Conservation (phyloP, 495 filamentous ascomycete species). For the Aspergillus olivimuriae region DNA sequence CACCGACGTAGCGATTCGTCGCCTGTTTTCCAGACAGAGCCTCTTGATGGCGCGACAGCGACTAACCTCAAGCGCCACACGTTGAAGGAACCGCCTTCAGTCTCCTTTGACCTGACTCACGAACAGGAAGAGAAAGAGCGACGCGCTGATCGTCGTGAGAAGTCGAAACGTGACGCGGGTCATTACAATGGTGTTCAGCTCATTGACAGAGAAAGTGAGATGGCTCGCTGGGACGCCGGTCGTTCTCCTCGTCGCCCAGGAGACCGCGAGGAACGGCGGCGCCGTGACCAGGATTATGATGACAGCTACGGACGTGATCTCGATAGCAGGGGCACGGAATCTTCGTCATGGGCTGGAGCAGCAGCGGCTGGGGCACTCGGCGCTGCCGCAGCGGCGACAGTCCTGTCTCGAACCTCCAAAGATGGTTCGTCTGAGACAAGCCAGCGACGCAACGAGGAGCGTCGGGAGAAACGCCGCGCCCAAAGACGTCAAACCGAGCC, state of each 20-base stretch:
- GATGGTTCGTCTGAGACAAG: slow-evolving; percentile 30
- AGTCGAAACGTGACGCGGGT: slow-evolving; percentile 18
- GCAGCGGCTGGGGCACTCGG: slow-evolving; percentile 45
- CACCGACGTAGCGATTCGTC: slow-evolving; percentile 31
- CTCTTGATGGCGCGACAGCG: slow-evolving; percentile 9
- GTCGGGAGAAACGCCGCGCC: slow-evolving; percentile 33
- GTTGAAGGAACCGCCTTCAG: slow-evolving; percentile 38
- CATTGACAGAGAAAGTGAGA: slow-evolving; percentile 27
- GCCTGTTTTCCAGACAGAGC: slow-evolving; percentile 22
- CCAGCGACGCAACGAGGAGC: slow-evolving; percentile 24
- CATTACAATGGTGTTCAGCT: slow-evolving; percentile 24
- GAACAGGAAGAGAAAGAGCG: slow-evolving; percentile 43
- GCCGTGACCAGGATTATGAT: slow-evolving; percentile 15
- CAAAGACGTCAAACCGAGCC: slow-evolving; percentile 27
- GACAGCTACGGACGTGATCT: slow-evolving; percentile 11
- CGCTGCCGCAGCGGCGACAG: slow-evolving; percentile 34
- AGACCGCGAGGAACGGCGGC: slow-evolving; percentile 12
- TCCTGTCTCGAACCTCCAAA: slow-evolving; percentile 34
- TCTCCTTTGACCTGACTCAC: slow-evolving; percentile 42
- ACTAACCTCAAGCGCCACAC: slow-evolving; percentile 33
- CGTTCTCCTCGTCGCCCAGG: slow-evolving; percentile 6
- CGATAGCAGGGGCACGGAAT: slow-evolving; percentile 14
- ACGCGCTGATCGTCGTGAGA: slow-evolving; percentile 28
- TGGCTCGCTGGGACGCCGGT: slow-evolving; percentile 10
- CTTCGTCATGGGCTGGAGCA: slow-evolving; percentile 37